Percentiles rank a stretch among this genome's conserved stretches.
phyloP scores from a whole-genome alignment of 495 filamentous ascomycete genomes.

The Penicillium cinerascens region DNA sequence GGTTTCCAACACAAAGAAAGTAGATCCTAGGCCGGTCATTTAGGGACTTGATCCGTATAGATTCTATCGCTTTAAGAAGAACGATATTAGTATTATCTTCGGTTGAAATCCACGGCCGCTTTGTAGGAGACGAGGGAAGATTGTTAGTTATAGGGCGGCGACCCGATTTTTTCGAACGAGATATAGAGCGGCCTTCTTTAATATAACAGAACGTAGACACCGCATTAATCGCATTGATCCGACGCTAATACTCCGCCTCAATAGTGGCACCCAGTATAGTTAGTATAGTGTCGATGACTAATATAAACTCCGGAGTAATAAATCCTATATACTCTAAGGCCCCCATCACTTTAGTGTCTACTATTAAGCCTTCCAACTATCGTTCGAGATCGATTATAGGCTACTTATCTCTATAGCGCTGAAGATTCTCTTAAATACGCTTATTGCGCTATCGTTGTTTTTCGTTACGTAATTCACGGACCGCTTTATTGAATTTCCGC shows the following conservation, averaged over 20 bases:
- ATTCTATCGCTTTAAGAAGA: too few relatives aligned
- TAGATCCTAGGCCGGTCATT: too few relatives aligned
- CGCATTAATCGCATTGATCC: constrained; percentile 26
- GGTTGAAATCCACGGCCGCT: too few relatives aligned
- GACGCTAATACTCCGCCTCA: constrained; percentile 21
- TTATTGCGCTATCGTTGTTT: constrained; percentile 19
- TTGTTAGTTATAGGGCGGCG: too few relatives aligned
- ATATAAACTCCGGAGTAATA: constrained; percentile 23
- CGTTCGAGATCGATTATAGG: constrained; percentile 27
- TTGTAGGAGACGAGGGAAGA: too few relatives aligned
- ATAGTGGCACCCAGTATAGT: constrained; percentile 20
- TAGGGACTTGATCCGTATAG: too few relatives aligned
- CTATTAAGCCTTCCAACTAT: constrained; percentile 27
- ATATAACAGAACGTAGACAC: constrained; percentile 29
- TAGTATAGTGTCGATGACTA: constrained; percentile 24
- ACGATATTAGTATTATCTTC: too few relatives aligned
- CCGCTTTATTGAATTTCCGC: too few relatives aligned
- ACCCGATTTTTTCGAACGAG: too few relatives aligned
- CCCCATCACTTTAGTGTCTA: constrained; percentile 20
- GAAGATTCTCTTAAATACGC: constrained; percentile 22
- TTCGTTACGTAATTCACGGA: constrained; percentile 18
- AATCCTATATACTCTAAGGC: constrained; percentile 17
- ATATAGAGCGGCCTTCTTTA: constrained; percentile 15
- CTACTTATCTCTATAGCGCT: constrained; percentile 30
- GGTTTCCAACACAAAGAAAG: too few relatives aligned